Percentiles rank a stretch among this genome's conserved stretches.
These are phyloP conservation scores for Aspergillus caelatus DNA, from an alignment of 2,329 filamentous ascomycete genomes.

Conservation along the genomic window DNA sequence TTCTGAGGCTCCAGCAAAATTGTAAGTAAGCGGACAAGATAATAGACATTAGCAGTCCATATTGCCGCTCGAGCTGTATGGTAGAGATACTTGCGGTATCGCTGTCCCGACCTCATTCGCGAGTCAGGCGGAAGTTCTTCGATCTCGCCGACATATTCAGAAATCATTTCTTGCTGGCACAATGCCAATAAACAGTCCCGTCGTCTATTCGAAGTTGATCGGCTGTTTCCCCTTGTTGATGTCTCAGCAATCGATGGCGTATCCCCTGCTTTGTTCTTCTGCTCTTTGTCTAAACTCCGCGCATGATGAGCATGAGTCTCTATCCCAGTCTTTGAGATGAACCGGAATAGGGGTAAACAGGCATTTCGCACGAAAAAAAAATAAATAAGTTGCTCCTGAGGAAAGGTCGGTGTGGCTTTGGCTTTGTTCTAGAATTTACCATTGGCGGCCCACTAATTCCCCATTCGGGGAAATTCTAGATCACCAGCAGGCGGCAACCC, in stretches of 20 bases:
- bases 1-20: slow-evolving; percentile 9
- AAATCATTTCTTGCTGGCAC: slow-evolving; percentile 7
- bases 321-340: not conserved
- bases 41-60: slow-evolving; percentile 25
- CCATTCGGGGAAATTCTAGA: not conserved
- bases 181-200: not conserved
- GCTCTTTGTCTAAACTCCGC: not conserved
- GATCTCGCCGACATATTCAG: slow-evolving; percentile 18
- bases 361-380: not conserved
- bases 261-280: not conserved
- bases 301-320: not conserved
- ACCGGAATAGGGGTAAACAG: not conserved
- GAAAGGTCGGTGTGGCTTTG: slow-evolving; percentile 1
- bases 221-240: not conserved
- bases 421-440: slow-evolving; percentile 11
- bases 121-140: slow-evolving; percentile 24
- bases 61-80: slow-evolving; percentile 20
- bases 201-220: not conserved
- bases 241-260: not conserved
- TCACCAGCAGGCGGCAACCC: not conserved
- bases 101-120: slow-evolving; percentile 16
- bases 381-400: not conserved
- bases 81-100: slow-evolving; percentile 22
- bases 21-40: slow-evolving; percentile 21
- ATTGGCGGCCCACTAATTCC: slow-evolving; percentile 7